These are phyloP conservation scores for Penicillium oxalicum DNA, from an alignment of 2,329 filamentous ascomycete species.

Conservation along the genomic window DNA sequence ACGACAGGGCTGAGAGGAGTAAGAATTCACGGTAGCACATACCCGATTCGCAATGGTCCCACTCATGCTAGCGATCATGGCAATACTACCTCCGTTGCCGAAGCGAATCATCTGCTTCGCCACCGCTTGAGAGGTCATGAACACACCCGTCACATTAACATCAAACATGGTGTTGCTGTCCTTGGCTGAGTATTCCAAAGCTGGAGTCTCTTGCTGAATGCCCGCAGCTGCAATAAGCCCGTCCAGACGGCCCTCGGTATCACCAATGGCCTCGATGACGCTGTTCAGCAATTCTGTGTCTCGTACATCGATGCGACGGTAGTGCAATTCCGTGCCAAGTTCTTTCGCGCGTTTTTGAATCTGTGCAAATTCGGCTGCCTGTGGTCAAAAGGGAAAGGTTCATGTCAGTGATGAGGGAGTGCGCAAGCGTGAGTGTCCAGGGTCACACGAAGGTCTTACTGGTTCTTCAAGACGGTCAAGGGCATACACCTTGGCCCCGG, in stretches of 20 bases:
- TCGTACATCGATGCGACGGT: conserved; percentile 74
- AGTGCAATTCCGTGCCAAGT: conserved; percentile 63
- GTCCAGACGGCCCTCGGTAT: conserved; percentile 66
- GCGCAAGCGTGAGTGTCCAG: neutral
- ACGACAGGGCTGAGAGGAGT: conserved; percentile 1
- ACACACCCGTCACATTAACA: conserved; percentile 56
- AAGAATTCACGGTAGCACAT: conserved; percentile 10
- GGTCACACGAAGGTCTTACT: conserved; percentile 18
- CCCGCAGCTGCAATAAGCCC: conserved; percentile 70
- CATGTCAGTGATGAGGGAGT: neutral
- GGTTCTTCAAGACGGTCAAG: conserved; percentile 40
- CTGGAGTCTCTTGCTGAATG: conserved; percentile 72
- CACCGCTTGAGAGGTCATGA: conserved; percentile 59
- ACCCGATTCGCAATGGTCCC: conserved; percentile 54
- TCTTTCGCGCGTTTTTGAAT: conserved; percentile 60
- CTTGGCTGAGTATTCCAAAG: conserved; percentile 66
- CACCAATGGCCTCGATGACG: conserved; percentile 63
- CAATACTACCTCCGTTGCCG: conserved; percentile 55
- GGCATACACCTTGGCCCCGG: conserved; percentile 57
- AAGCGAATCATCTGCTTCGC: conserved; percentile 59
- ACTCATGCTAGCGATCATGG: conserved; percentile 59
- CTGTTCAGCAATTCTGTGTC: conserved; percentile 62
- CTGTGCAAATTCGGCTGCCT: conserved; percentile 55
- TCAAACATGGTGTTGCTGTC: conserved; percentile 59
- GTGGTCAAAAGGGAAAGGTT: neutral